These are phyloP conservation scores for Isoetes taiwanensis DNA, from an alignment of 75 land plant genomes.

Conservation along the genomic window DNA sequence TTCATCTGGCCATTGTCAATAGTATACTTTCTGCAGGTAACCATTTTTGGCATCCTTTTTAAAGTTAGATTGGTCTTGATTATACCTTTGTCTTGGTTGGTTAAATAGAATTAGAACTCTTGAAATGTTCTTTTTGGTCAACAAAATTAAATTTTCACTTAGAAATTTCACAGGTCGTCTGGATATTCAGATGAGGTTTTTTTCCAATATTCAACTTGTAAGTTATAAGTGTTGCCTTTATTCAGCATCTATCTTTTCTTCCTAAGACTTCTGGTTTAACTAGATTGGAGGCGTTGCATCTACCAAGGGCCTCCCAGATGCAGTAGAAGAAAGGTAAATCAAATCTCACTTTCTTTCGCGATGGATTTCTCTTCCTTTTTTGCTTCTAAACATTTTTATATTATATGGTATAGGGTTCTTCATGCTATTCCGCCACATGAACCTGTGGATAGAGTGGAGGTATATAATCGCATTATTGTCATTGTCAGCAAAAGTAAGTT, in stretches of 20 bases:
- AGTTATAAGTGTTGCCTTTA: constrained; percentile 10
- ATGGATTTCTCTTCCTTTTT: neutral
- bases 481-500: neutral
- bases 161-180: constrained; percentile 56
- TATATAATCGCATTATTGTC: constrained; percentile 8
- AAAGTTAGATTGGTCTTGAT: no score
- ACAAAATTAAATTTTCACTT: no score
- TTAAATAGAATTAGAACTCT: no score
- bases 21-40: constrained; percentile 89
- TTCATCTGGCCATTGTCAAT: constrained; percentile 14
- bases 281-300: constrained; percentile 90
- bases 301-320: constrained; percentile 60
- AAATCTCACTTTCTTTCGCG: neutral
- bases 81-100: no score
- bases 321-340: constrained; percentile 69
- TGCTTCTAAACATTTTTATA: neutral
- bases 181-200: constrained; percentile 78
- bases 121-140: no score
- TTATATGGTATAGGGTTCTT: constrained; percentile 47
- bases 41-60: no score
- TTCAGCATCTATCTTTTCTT: no score
- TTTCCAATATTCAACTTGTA: constrained; percentile 82
- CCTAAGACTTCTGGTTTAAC: no score
- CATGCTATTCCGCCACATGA: constrained; percentile 79
- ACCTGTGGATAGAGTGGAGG: constrained; percentile 92